Evolutionary conservation across 192 early-diverging fungal species (phyloP).

Genomic region (Gryganskiella cystojenkinii): DNA sequence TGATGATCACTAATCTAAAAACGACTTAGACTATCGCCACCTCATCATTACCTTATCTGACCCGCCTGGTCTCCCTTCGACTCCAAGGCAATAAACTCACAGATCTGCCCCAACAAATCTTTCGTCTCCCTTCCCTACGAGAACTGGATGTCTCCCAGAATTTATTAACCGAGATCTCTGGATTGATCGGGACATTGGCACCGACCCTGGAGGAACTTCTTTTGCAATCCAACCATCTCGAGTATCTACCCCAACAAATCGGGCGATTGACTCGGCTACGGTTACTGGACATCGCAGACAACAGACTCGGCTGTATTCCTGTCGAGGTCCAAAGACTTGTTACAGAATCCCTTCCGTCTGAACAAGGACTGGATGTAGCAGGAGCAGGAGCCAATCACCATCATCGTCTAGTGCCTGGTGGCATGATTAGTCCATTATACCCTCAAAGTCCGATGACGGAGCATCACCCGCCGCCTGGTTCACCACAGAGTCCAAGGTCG

Average conservation of each 20-base stretch:
- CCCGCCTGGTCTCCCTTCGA: slow-evolving; percentile 39
- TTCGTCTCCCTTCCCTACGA: slow-evolving; percentile 30
- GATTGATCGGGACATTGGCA: slow-evolving; percentile 36
- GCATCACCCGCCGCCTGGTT: background rate
- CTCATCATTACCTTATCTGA: slow-evolving; percentile 33
- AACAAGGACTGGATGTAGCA: slow-evolving; percentile 12
- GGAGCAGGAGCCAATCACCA: no score
- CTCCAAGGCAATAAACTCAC: slow-evolving; percentile 40
- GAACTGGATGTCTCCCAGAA: slow-evolving; percentile 53
- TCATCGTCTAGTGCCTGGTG: no score
- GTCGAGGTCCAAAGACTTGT: slow-evolving; percentile 46
- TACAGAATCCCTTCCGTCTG: slow-evolving; percentile 25
- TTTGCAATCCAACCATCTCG: slow-evolving; percentile 41
- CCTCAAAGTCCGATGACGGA: background rate
- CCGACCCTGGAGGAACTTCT: slow-evolving; percentile 33
- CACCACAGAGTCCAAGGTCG: background rate
- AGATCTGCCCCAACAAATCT: slow-evolving; percentile 40
- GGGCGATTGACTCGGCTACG: slow-evolving; percentile 27
- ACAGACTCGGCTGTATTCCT: slow-evolving; percentile 45
- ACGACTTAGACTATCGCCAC: slow-evolving; percentile 43
- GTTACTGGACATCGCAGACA: slow-evolving; percentile 48
- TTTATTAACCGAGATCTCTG: slow-evolving; percentile 25
- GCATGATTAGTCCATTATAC: background rate
- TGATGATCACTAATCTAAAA: no score
- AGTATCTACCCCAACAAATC: slow-evolving; percentile 37